Percentiles rank a stretch among this genome's conserved stretches.
These are phyloP conservation scores for Penicillium arizonense DNA, from an alignment of 495 filamentous ascomycete genomes.

Conservation along the genomic window DNA sequence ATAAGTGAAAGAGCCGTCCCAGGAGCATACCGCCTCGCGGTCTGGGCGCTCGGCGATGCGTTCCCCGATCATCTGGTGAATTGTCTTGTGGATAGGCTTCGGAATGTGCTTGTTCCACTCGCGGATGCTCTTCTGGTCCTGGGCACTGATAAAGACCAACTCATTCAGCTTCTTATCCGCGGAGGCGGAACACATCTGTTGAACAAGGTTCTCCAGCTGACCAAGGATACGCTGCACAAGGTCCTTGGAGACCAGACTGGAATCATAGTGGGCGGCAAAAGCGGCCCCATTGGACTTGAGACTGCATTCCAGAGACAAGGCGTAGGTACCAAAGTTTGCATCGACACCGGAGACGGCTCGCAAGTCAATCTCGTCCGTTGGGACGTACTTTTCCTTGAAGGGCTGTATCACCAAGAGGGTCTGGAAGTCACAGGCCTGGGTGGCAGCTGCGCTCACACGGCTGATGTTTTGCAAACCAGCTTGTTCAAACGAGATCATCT, in stretches of 20 bases:
- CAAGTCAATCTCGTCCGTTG: conserved; percentile 21
- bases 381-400: conserved; percentile 34
- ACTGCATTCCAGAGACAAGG: conserved; percentile 18
- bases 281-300: conserved; percentile 2
- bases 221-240: conserved; percentile 12
- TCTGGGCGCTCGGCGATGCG: conserved; percentile 20
- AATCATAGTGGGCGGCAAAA: conserved; percentile 15
- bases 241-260: neutral
- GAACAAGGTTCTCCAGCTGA: conserved; percentile 20
- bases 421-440: conserved; percentile 54
- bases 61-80: conserved; percentile 39
- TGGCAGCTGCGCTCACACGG: conserved; percentile 47
- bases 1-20: conserved; percentile 52
- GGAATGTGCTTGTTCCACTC: conserved; percentile 16
- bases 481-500: conserved; percentile 47
- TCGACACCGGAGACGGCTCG: conserved; percentile 8
- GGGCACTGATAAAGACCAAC: conserved; percentile 13
- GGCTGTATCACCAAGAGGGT: conserved; percentile 52
- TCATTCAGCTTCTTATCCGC: neutral
- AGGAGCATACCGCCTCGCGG: conserved; percentile 27
- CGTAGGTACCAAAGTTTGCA: conserved; percentile 14
- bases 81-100: conserved; percentile 20
- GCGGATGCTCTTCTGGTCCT: conserved; percentile 17
- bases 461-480: conserved; percentile 54
- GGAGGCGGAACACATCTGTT: conserved; percentile 5